Conservation (phyloP, 2,329 filamentous ascomycete species). For the Ceratocystis alfenasii region DNA sequence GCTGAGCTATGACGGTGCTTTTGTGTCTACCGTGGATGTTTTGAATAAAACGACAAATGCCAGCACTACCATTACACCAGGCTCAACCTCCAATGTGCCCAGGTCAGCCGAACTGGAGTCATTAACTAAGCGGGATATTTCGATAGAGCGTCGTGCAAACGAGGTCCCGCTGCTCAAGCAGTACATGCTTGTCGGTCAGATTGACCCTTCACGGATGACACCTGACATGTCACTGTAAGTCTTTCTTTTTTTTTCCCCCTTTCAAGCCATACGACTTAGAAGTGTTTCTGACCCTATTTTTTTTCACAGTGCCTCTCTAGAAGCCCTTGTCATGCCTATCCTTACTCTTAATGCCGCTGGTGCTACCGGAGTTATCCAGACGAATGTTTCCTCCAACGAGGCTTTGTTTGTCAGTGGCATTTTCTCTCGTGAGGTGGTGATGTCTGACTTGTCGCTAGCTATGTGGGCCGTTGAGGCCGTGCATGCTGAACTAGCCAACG, state of each 20-base stretch:
- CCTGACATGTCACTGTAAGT: slow-evolving; percentile 50
- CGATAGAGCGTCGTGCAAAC: slow-evolving; percentile 22
- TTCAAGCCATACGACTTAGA: neutral
- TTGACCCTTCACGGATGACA: slow-evolving; percentile 46
- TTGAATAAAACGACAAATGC: slow-evolving; percentile 27
- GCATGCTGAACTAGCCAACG: slow-evolving; percentile 36
- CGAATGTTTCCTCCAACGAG: slow-evolving; percentile 56
- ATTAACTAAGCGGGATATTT: slow-evolving; percentile 25
- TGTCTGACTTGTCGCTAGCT: slow-evolving; percentile 40
- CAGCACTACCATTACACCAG: neutral
- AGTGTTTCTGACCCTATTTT: slow-evolving; percentile 24
- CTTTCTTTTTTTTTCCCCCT: neutral
- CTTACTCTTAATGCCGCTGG: slow-evolving; percentile 53
- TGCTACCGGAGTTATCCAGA: slow-evolving; percentile 42
- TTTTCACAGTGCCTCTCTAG: slow-evolving; percentile 40
- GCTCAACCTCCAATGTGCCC: neutral
- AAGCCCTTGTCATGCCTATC: slow-evolving; percentile 54
- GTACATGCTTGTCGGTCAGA: slow-evolving; percentile 57
- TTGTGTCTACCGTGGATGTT: slow-evolving; percentile 34
- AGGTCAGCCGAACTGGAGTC: slow-evolving; percentile 23
- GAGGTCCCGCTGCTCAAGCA: slow-evolving; percentile 41
- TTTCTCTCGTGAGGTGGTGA: slow-evolving; percentile 47
- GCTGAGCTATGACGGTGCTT: slow-evolving; percentile 44
- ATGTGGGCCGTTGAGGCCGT: slow-evolving; percentile 40
- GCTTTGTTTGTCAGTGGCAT: slow-evolving; percentile 60